phyloP scores from a whole-genome alignment of 2,329 filamentous ascomycete genomes.

The Dactylellina parvicollis region DNA sequence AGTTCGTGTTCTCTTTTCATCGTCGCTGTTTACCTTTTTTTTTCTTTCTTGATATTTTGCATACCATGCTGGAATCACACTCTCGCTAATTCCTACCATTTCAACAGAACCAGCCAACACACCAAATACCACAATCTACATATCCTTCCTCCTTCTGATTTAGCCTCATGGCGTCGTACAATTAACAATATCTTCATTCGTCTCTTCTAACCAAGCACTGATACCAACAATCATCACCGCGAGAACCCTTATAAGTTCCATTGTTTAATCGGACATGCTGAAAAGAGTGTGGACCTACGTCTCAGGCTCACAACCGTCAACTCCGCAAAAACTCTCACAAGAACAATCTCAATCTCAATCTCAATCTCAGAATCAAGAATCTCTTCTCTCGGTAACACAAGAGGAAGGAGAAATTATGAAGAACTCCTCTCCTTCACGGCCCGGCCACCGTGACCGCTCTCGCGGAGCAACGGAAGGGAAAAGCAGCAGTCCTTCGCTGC shows the following conservation, averaged over 20 bases:
- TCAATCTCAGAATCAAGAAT: not conserved
- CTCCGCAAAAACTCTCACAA: constrained; percentile 30
- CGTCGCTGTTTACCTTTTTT: not conserved
- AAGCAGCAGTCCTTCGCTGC: not conserved
- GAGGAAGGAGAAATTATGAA: constrained; percentile 6
- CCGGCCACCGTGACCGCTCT: not conserved
- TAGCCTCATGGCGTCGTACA: not conserved
- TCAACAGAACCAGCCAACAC: too few relatives aligned
- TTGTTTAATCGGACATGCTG: constrained; percentile 9
- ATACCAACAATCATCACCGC: not conserved
- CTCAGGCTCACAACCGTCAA: constrained; percentile 7
- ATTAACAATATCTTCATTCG: not conserved
- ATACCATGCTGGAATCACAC: too few relatives aligned
- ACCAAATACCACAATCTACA: constrained; percentile 33
- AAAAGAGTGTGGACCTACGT: constrained; percentile 20
- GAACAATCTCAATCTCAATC: not conserved
- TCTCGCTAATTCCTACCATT: too few relatives aligned
- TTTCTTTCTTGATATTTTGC: not conserved
- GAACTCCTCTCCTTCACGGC: not conserved
- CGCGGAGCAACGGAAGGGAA: not conserved
- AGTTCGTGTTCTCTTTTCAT: not conserved
- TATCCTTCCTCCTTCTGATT: not conserved
- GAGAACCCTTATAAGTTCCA: not conserved
- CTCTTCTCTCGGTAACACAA: not conserved
- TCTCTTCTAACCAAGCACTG: too few relatives aligned